These are phyloP conservation scores for Acorus calamus DNA, from an alignment of 106 monocot genomes.

Conservation along the genomic window DNA sequence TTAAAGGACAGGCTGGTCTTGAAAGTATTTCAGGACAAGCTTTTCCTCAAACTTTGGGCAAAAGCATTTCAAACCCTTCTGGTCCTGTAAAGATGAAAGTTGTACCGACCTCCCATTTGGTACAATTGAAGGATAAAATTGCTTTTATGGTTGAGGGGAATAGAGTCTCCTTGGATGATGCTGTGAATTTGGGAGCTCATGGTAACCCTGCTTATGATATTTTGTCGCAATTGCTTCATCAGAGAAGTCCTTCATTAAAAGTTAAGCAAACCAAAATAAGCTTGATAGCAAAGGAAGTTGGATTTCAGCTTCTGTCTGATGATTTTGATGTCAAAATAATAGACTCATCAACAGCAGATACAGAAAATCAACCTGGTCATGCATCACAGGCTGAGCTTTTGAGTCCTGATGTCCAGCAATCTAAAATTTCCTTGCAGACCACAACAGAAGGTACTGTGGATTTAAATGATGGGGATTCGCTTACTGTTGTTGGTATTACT, in stretches of 20 bases:
- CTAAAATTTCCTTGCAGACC: constrained; percentile 4
- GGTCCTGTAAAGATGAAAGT: constrained; percentile 2
- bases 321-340: constrained; percentile 67
- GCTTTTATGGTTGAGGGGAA: constrained; percentile 43
- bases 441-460: constrained; percentile 4
- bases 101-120: constrained; percentile 17
- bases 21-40: constrained; percentile 1
- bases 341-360: constrained; percentile 20
- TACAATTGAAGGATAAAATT: constrained; percentile 47
- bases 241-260: constrained; percentile 21
- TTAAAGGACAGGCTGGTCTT: not conserved
- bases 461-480: constrained; percentile 1
- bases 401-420: constrained; percentile 13
- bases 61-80: constrained; percentile 6
- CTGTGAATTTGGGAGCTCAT: constrained; percentile 3
- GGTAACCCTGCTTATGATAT: constrained; percentile 40
- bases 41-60: constrained; percentile 8
- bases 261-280: constrained; percentile 63
- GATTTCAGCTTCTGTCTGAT: constrained; percentile 84
- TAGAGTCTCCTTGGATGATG: constrained; percentile 24
- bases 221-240: constrained; percentile 43
- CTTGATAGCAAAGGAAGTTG: constrained; percentile 73
- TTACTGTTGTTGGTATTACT: constrained; percentile 6
- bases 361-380: constrained; percentile 13
- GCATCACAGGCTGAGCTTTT: constrained; percentile 1